These are phyloP conservation scores for Coemansia sp. DNA, from an alignment of 192 early-diverging fungal genomes.

Conservation along the genomic window DNA sequence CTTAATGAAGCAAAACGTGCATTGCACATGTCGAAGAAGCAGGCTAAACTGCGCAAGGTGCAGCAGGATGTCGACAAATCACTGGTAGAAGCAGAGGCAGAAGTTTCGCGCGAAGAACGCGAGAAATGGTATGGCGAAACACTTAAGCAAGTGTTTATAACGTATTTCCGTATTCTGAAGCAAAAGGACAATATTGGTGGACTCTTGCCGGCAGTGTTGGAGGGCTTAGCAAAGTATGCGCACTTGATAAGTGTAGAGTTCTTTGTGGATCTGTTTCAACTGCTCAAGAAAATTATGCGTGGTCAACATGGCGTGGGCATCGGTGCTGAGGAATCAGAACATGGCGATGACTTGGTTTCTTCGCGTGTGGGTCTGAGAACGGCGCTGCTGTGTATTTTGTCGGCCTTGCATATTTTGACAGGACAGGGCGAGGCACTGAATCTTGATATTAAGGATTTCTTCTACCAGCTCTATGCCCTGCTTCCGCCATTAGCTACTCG, in stretches of 20 bases:
- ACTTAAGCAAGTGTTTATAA: conserved; percentile 88
- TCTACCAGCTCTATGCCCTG: conserved; percentile 77
- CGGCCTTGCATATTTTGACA: conserved; percentile 82
- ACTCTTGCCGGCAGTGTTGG: conserved; percentile 64
- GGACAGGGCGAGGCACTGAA: conserved; percentile 92
- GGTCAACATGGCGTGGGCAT: conserved; percentile 59
- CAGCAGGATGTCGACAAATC: conserved; percentile 47
- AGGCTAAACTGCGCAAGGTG: conserved; percentile 61
- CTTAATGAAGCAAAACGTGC: conserved; percentile 55
- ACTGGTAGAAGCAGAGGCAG: conserved; percentile 88
- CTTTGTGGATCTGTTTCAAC: conserved; percentile 82
- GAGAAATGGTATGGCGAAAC: conserved; percentile 87
- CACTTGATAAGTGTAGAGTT: conserved; percentile 97
- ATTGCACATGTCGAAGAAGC: conserved; percentile 67
- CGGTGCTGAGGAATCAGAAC: conserved; percentile 50
- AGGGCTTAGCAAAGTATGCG: conserved; percentile 72
- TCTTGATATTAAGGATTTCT: conserved; percentile 91
- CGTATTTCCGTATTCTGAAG: conserved; percentile 94
- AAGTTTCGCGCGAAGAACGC: conserved; percentile 79
- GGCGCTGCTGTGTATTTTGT: conserved; percentile 83
- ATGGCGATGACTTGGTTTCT: conserved; percentile 29
- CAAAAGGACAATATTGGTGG: conserved; percentile 66
- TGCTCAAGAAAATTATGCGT: conserved; percentile 79
- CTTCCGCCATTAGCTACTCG: conserved; percentile 68
- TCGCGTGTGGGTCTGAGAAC: conserved; percentile 60